These are phyloP conservation scores for Pisolithus microcarpus DNA, from an alignment of 768 basidiomycete species.

Conservation along the genomic window DNA sequence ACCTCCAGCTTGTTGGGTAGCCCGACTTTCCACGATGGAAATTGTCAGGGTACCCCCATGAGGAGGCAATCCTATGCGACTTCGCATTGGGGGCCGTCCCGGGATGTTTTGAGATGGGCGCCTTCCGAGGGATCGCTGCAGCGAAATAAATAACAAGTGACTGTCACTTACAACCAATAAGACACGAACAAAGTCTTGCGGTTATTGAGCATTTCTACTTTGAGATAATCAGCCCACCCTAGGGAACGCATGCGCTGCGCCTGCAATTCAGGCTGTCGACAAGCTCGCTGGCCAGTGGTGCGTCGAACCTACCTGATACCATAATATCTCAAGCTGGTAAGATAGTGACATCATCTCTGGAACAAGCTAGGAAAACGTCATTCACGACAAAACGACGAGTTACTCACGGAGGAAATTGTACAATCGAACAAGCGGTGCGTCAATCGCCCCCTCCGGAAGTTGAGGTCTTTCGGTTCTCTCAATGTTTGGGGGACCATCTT, in stretches of 20 bases:
- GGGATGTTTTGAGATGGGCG: conserved; percentile 30
- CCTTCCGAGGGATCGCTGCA: conserved; percentile 15
- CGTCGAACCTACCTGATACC: conserved; percentile 51
- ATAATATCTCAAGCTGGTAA: conserved; percentile 87
- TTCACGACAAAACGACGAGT: not conserved
- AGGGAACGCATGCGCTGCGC: conserved; percentile 72
- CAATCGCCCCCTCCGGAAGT: conserved; percentile 56
- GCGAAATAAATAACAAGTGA: not conserved
- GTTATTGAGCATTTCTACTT: conserved; percentile 60
- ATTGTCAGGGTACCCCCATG: conserved; percentile 71
- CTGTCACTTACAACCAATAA: conserved; percentile 76
- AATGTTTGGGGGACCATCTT: conserved; percentile 33
- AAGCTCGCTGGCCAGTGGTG: not conserved
- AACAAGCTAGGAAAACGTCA: not conserved
- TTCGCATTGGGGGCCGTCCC: conserved; percentile 23
- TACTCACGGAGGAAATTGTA: conserved; percentile 85
- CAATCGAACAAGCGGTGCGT: conserved; percentile 77
- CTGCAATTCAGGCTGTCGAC: conserved; percentile 22
- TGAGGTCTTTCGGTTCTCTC: conserved; percentile 38
- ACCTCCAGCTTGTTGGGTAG: conserved; percentile 29
- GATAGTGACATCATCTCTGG: conserved; percentile 86
- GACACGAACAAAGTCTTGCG: conserved; percentile 61
- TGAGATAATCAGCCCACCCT: conserved; percentile 78
- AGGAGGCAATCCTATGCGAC: conserved; percentile 41
- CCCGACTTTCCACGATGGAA: conserved; percentile 53